These are phyloP conservation scores for Calocera viscosa DNA, from an alignment of 768 basidiomycete genomes.

Conservation along the genomic window DNA sequence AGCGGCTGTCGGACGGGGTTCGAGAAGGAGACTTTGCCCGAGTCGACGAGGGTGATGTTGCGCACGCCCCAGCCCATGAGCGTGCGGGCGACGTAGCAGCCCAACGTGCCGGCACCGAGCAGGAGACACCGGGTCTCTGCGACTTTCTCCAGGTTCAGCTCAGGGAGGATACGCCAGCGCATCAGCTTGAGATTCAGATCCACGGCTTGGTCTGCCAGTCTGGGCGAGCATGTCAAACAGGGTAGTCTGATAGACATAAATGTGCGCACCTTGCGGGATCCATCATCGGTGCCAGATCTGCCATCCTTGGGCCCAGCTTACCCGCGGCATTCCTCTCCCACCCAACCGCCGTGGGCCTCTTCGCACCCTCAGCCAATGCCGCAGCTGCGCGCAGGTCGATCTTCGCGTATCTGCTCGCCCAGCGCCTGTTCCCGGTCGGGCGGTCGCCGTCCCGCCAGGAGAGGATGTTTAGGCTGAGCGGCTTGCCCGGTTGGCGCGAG, in stretches of 20 bases:
- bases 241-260: background rate
- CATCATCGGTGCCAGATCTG: slow-evolving; percentile 93
- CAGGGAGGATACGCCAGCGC: slow-evolving; percentile 91
- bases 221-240: slow-evolving; percentile 22
- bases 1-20: slow-evolving; percentile 96
- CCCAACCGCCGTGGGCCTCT: slow-evolving; percentile 59
- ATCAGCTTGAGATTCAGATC: slow-evolving; percentile 95
- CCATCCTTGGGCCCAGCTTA: slow-evolving; percentile 73
- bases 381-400: slow-evolving; percentile 25
- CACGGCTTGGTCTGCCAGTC: slow-evolving; percentile 92
- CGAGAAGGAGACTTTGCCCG: slow-evolving; percentile 82
- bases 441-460: slow-evolving; percentile 62
- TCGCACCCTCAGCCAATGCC: slow-evolving; percentile 6
- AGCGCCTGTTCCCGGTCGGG: slow-evolving; percentile 31
- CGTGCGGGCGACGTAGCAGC: slow-evolving; percentile 87
- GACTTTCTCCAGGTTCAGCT: slow-evolving; percentile 78
- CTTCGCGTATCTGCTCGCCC: slow-evolving; percentile 55
- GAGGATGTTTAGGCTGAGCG: slow-evolving; percentile 45
- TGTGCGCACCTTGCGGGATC: slow-evolving; percentile 59
- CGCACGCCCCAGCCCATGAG: slow-evolving; percentile 97
- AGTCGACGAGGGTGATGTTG: slow-evolving; percentile 87
- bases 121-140: slow-evolving; percentile 67
- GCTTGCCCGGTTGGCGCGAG: slow-evolving; percentile 37
- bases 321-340: slow-evolving; percentile 92
- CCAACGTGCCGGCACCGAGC: slow-evolving; percentile 89